Conservation (phyloP, 139 green algal genomes). For the Chlorokybus atmophyticus region DNA sequence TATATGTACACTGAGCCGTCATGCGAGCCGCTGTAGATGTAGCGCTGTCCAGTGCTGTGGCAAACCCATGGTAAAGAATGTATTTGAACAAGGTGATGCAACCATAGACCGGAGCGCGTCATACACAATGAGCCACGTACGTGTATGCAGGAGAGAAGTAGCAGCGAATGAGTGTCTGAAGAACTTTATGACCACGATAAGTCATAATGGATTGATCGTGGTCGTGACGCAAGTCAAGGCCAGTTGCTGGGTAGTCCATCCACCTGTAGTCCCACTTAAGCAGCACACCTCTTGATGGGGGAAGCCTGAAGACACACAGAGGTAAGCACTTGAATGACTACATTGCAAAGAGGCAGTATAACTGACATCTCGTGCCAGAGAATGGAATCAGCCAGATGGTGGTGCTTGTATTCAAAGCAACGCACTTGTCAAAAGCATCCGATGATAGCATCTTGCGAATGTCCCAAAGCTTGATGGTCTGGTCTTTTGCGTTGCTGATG, state of each 20-base stretch:
- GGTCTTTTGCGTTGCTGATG: conserved; percentile 89
- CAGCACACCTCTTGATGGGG: not conserved
- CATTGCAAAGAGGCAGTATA: too few relatives aligned
- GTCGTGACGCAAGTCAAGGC: conserved; percentile 58
- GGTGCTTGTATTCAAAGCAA: not conserved
- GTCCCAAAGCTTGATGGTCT: conserved; percentile 90
- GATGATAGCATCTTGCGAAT: conserved; percentile 36
- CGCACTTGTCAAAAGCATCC: conserved; percentile 2
- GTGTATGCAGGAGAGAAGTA: conserved; percentile 52
- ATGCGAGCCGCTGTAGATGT: conserved; percentile 70
- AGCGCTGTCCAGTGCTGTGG: conserved; percentile 69
- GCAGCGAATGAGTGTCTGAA: conserved; percentile 79
- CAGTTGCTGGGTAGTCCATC: conserved; percentile 62
- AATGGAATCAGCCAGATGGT: too few relatives aligned
- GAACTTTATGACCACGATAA: conserved; percentile 69
- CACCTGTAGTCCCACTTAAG: conserved; percentile 65
- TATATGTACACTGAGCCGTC: conserved; percentile 58
- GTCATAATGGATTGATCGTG: conserved; percentile 67
- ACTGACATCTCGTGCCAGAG: too few relatives aligned
- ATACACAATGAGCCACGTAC: conserved; percentile 7
- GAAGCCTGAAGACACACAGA: too few relatives aligned
- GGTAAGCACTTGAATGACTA: too few relatives aligned
- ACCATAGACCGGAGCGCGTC: not conserved
- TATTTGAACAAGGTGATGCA: not conserved
- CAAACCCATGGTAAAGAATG: not conserved